Evolutionary conservation across 352 stramenopile genomes (phyloP), one percentile per base, ranked within the genome.

Genomic region (Phytophthora vignae): DNA sequence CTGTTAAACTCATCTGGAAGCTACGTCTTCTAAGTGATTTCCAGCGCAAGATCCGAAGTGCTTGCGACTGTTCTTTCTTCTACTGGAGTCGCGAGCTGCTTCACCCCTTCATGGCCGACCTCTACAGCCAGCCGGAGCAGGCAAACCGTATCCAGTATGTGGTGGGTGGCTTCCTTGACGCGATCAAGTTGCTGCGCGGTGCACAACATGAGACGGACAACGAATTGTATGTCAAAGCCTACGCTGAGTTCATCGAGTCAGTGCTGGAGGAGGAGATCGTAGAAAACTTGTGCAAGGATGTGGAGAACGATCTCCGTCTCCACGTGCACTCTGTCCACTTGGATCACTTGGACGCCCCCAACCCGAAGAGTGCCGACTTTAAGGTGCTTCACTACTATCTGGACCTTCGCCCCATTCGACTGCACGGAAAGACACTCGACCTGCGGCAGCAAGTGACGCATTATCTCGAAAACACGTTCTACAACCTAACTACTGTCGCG

Each of bases 381-480:
- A 93, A 93, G 61, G 87, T 96, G 33, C 74, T 95, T 11, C 89
- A 93, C 59, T 90, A 93, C 64, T 96, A 95, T 21, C 64, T 98
- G 21, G 78, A 95, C 53, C 64, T 98, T 59, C 89, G 88, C 44
- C 91, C 93, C 0, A 90, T 99, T 60, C 84, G 87, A 19, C 69
- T 98, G n/a, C 92, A 97, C 56, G 92, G 91, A 46, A 94, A 91
- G 63, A 87, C 85, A 64, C 70, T 99, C 40, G 78, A 97, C 50
- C 68, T 98, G 42, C 86, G 91, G 48, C 73, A 90, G 56, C 84
- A 90, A 36, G 93, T 99, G 17, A 95, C 90, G 36, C 85, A 96
- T 66, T 98, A 98, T 67, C 78, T 99, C n/a, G 93, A 98, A 64
- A 95, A 83, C 62, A 97, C 87, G 44, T 98, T 99, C 68, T 99